A percentile compares a stretch with the other conserved stretches of the same genome.
phyloP scores from a whole-genome alignment of 345 rosid species.

The Hirschfeldia incana region DNA sequence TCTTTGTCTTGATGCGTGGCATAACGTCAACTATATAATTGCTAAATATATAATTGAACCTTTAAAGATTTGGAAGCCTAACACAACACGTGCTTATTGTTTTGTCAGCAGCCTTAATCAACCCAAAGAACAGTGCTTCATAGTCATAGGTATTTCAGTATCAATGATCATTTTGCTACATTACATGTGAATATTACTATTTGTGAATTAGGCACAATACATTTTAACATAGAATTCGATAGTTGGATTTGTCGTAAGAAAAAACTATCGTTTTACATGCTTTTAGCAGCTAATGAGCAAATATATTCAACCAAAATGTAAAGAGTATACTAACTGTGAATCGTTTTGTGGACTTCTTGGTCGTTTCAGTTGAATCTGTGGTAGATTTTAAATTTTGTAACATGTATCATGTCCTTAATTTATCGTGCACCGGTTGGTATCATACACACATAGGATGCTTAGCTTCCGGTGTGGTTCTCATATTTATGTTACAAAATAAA shows the following conservation, averaged over 20 bases:
- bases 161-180: neutral
- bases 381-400: neutral
- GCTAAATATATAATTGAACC: neutral
- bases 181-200: neutral
- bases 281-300: neutral
- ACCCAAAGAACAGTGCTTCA: neutral
- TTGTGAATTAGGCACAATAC: neutral
- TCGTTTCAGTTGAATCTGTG: neutral
- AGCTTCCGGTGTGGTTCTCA: neutral
- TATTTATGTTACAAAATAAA: neutral
- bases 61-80: neutral
- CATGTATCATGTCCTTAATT: neutral
- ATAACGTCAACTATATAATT: neutral
- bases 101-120: neutral
- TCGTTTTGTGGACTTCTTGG: neutral
- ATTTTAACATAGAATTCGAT: neutral
- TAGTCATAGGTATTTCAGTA: neutral
- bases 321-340: neutral
- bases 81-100: neutral
- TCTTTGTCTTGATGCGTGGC: constrained; percentile 3
- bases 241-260: neutral
- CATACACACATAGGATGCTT: neutral
- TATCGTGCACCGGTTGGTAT: neutral
- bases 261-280: neutral
- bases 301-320: neutral